phyloP scores from a whole-genome alignment of 2,329 filamentous ascomycete genomes.

The Chaetomiaceae sp. region DNA sequence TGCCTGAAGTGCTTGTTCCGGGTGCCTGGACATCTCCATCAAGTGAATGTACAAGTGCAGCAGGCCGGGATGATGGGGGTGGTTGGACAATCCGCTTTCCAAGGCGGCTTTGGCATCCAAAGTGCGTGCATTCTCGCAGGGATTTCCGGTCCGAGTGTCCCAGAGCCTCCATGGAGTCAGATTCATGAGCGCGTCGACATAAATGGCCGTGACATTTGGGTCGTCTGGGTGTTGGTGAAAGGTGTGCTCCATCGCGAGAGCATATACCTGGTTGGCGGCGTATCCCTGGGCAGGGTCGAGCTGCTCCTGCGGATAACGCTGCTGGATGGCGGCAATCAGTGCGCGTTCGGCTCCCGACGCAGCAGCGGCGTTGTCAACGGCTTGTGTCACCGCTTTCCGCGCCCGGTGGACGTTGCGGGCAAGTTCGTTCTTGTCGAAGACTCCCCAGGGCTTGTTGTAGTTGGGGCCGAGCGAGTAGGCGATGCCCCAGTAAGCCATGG shows the following conservation, averaged over 20 bases:
- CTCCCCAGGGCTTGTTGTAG: constrained; percentile 69
- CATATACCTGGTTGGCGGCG: constrained; percentile 54
- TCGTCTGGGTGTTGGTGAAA: constrained; percentile 33
- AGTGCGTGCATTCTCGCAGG: constrained; percentile 48
- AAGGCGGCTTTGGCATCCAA: constrained; percentile 53
- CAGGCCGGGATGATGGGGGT: constrained; percentile 55
- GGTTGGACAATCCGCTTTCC: constrained; percentile 48
- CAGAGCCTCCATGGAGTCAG: constrained; percentile 42
- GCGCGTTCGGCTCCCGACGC: constrained; percentile 51
- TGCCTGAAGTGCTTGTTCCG: constrained; percentile 19
- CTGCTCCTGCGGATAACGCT: constrained; percentile 52
- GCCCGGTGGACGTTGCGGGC: constrained; percentile 38
- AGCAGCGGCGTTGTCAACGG: constrained; percentile 22
- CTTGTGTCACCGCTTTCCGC: constrained; percentile 27
- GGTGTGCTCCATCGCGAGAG: constrained; percentile 43
- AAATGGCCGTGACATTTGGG: constrained; percentile 57
- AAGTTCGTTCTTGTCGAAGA: constrained; percentile 59
- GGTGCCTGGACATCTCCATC: constrained; percentile 25
- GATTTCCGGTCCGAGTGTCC: constrained; percentile 35
- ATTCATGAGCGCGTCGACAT: constrained; percentile 50
- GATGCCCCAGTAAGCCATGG: constrained; percentile 64
- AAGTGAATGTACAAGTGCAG: constrained; percentile 46
- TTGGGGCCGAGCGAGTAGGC: constrained; percentile 70
- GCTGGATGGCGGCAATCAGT: constrained; percentile 56
- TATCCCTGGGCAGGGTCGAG: constrained; percentile 39